Percentiles rank a stretch among this genome's conserved stretches.
phyloP scores from a whole-genome alignment of 2,329 filamentous ascomycete species.

The Chaetomiaceae sp. region DNA sequence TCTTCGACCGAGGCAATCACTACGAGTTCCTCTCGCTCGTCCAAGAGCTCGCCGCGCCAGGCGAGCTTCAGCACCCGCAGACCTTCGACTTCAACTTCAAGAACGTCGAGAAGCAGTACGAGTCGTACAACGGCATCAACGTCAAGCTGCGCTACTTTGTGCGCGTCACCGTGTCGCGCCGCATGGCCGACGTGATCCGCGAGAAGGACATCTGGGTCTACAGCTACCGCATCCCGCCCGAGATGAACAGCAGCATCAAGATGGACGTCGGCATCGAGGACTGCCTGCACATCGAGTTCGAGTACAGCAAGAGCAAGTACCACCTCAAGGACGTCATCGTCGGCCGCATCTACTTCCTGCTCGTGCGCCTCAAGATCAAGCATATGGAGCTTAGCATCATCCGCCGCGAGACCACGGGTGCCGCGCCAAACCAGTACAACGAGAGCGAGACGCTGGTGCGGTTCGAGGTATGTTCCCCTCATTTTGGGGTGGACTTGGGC shows the following conservation, averaged over 20 bases:
- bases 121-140: constrained; percentile 99
- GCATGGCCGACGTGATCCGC: constrained; percentile 96
- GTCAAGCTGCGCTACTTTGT: constrained; percentile 98
- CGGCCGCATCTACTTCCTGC: constrained; percentile 94
- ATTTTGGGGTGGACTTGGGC: too few relatives aligned
- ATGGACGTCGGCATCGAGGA: constrained; percentile 99
- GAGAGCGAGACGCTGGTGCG: constrained; percentile 97
- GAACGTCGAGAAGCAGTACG: constrained; percentile 99
- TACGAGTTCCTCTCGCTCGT: constrained; percentile 98
- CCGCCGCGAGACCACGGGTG: constrained; percentile 90
- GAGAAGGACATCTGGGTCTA: constrained; percentile 99
- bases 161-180: constrained; percentile 88
- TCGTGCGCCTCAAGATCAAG: constrained; percentile 97
- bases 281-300: constrained; percentile 98
- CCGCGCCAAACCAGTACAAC: constrained; percentile 97
- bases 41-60: constrained; percentile 92
- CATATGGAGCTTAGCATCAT: constrained; percentile 99
- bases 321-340: constrained; percentile 99
- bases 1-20: constrained; percentile 98
- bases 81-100: constrained; percentile 99
- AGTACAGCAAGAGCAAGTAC: constrained; percentile 99
- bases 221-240: constrained; percentile 93
- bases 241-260: constrained; percentile 98
- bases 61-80: constrained; percentile 97
- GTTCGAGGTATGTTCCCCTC: constrained; percentile 66